Evolutionary conservation across 768 basidiomycete species (phyloP).

Genomic region (Tylopilus felleus): DNA sequence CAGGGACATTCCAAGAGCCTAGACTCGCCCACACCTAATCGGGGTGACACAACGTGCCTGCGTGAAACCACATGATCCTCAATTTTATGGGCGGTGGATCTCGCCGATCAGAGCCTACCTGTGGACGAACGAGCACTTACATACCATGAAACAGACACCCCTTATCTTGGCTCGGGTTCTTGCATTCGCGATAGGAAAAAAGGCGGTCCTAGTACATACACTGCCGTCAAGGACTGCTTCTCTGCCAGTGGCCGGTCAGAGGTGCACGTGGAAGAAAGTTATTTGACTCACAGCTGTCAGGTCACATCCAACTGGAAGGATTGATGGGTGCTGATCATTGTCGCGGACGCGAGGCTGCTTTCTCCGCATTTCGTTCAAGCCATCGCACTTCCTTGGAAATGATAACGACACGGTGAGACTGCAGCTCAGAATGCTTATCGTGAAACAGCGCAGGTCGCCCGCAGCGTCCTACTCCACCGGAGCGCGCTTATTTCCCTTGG

Average conservation of each 20-base stretch:
- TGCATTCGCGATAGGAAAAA: background rate
- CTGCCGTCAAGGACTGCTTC: background rate
- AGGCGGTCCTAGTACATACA: background rate
- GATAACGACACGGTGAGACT: background rate
- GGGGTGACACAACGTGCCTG: background rate
- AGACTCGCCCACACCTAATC: background rate
- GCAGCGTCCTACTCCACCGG: too few relatives aligned
- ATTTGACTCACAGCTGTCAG: background rate
- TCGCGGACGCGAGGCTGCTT: too few relatives aligned
- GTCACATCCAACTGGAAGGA: too few relatives aligned
- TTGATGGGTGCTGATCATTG: too few relatives aligned
- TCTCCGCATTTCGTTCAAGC: too few relatives aligned
- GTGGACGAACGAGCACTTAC: background rate
- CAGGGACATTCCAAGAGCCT: background rate
- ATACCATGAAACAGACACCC: background rate
- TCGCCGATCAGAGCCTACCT: background rate
- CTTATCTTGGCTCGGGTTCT: background rate
- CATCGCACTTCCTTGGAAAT: background rate
- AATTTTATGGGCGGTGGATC: background rate
- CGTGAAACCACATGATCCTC: background rate
- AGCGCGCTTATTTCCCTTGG: background rate
- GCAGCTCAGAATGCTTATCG: background rate
- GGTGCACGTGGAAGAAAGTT: background rate
- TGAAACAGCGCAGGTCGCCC: too few relatives aligned
- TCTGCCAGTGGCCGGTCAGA: background rate